Evolutionary conservation across 1,284 basidiomycete species (phyloP), one percentile per base, ranked within the genome.

Genomic region (Trametes hirsuta): DNA sequence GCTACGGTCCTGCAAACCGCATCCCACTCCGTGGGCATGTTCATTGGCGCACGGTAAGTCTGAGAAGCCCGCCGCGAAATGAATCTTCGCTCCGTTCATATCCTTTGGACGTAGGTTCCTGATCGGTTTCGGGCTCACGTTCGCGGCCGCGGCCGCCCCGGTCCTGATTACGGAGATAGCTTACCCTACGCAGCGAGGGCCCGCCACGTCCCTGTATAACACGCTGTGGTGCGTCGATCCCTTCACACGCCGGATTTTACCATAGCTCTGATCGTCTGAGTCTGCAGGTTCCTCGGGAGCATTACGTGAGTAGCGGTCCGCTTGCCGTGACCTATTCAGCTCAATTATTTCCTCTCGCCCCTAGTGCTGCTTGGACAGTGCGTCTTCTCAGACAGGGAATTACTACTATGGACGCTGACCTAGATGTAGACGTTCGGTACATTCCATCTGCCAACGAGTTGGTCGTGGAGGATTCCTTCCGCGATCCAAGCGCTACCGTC

Each of bases 21-120:
- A n/a, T 79, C 88, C 35, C 82, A 87, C 62, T 89, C 85, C 47
- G 82, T 92, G 18, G 85, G 84, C 61, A 92, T 93, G 90, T 94
- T 94, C 76, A 91, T 93, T 64, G 87, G 85, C 61, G 85, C 89
- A 70, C 84, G 88, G 82, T 84, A 62, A 34, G 56, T 45, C 74
- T 73, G 45, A n/a, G 40, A 35, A 9, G 24, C 30, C 24, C 24
- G 36, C 35, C 24, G 36, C 42, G n/a, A 4, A 53, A 14, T 36
- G 22, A 9, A 14, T 21, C 1, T 18, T 24, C 10, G 22, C 14
- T 44, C 39, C 44, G 30, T 24, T 46, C 55, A 50, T 47, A 18
- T 41, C 52, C 34, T 25, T 4, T 18, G 30, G 21, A n/a, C 24
- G 15, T 37, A n/a, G 49, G n/a, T 81, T 82, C 69, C 59, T 83